Conservation (phyloP, 768 basidiomycete species). For the Tricholoma sp. region DNA sequence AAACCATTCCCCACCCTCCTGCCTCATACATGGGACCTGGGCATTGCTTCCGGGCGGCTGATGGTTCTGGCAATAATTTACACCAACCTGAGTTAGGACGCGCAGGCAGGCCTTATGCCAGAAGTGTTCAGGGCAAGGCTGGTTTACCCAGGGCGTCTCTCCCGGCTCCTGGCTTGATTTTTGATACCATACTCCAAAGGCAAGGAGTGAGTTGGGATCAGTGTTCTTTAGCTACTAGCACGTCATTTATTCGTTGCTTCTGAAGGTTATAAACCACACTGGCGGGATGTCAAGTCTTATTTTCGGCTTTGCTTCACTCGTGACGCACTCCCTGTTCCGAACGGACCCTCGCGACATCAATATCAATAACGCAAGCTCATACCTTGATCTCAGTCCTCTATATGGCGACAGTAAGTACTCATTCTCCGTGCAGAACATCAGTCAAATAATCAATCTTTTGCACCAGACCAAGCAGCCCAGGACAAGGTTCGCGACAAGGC, state of each 20-base stretch:
- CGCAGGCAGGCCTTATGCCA: conserved; percentile 47
- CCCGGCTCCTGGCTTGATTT: conserved; percentile 56
- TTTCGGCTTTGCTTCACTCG: conserved; percentile 30
- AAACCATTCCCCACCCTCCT: conserved; percentile 53
- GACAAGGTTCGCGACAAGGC: conserved; percentile 42
- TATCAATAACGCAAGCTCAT: conserved; percentile 47
- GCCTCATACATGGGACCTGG: conserved; percentile 30
- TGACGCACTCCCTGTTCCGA: conserved; percentile 55
- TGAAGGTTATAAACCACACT: conserved; percentile 4
- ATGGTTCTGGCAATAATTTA: conserved; percentile 46
- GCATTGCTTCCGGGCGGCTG: conserved; percentile 37
- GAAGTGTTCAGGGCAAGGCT: conserved; percentile 42
- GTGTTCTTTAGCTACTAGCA: conserved; percentile 14
- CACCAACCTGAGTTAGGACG: conserved; percentile 42
- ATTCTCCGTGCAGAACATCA: no score
- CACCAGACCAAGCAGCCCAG: conserved; percentile 28
- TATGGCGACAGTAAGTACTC: conserved; percentile 42
- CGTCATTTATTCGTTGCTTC: not conserved
- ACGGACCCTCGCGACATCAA: conserved; percentile 28
- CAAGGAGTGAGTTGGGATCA: conserved; percentile 22
- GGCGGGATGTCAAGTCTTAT: conserved; percentile 2
- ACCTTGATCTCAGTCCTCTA: conserved; percentile 49
- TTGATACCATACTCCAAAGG: conserved; percentile 51
- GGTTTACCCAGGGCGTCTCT: conserved; percentile 36
- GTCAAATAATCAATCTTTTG: no score